Evolutionary conservation across 2,329 filamentous ascomycete species (phyloP), one percentile per base, ranked within the genome.

Genomic region (Pseudocercospora vitis): DNA sequence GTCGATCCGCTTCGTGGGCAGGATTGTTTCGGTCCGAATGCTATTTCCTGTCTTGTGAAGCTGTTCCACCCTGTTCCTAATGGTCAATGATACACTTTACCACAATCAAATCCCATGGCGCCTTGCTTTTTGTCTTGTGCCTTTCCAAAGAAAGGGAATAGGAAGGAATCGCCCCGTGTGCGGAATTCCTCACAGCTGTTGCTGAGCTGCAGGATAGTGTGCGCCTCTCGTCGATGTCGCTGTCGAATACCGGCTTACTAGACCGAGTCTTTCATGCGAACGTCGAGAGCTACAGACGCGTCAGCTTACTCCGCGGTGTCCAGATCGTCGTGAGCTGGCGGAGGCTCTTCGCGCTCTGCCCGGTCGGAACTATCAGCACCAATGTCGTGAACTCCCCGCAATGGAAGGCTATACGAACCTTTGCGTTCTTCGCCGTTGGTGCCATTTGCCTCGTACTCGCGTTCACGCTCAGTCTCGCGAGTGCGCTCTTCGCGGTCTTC

Each of bases 311-410:
- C 94, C 68, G 91, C 92, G 69, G 94, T 91, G 73, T 99, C 94
- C 70, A 97, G 83, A 70, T 99, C 94, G 72, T 99, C 94, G 69
- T 96, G 90, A 65, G 85, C 86, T 60, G 89, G 86, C 66, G 88
- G 89, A 63, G 95, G 90, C 66, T 87, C 76, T 52, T 58, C 54
- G 70, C 82, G 71, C 64, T 73, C 76, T 74, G 64, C 50, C 49
- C 45, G 18, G 29, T 29, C 14, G 42, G 59, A 51, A 60, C 63
- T 60, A 67, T 70, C 57, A 68, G 58, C 56, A 57, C 53, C 64
- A 52, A 19, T 55, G 29, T 63, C 23, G 12, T 7, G 16, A 24
- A 7, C 26, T 35, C n/a, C 42, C 42, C 21, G 23, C 50, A 44
- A 32, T 31, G 29, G 40, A 26, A 55, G 40, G 19, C 18, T 21